Base-by-base conservation (phyloP, 495 filamentous ascomycete genomes). In the Penicillium flavigenum region DNA sequence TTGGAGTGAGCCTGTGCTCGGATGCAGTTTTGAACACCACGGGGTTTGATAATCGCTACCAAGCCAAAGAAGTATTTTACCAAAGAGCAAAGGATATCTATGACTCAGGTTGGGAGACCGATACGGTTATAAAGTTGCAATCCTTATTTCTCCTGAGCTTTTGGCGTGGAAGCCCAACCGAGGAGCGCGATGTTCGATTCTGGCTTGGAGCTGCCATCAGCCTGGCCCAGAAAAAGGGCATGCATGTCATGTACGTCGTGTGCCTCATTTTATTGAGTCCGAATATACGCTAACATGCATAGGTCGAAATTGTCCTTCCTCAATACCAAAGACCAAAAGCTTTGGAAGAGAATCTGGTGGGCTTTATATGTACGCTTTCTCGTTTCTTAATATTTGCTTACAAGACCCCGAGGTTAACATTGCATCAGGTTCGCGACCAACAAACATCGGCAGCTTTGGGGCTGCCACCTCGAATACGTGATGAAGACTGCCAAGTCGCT, bases 261-360 rank as follows among this genome's bases (percentile, higher is more conserved):
- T n/a, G 3, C 10, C 12, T 45, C 27, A 27, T 22, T n/a, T 26
- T 3, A 47, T 4, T 1, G 4, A 1, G 16, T 38, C 29, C 6
- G 16, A 32, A n/a, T 34, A 27, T 27, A 6, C 29, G 24, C 61
- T 73, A 34, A 71, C 49, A 27, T 38, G 3, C 1, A 27, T 42
- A 73, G 74, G 65, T 72, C 73, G 1, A 74, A 75, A 49, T 60
- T 76, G 42, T 68, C 70, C 10, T 71, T 72, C 43, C 52, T 73
- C 29, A 61, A 63, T 17, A 14, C 63, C 8, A 62, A 61, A 12
- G 70, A 74, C 20, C 64, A 68, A 42, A 72, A 62, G 51, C 38
- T 80, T 4, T 70, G 76, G 62, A 79, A 78, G 53, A 51, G 76
- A 20, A 77, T 80, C 10, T 80, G 76, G 75, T 80, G 77, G 77